phyloP scores from a whole-genome alignment of 352 stramenopile genomes.

The Phytopythium kandeliae region DNA sequence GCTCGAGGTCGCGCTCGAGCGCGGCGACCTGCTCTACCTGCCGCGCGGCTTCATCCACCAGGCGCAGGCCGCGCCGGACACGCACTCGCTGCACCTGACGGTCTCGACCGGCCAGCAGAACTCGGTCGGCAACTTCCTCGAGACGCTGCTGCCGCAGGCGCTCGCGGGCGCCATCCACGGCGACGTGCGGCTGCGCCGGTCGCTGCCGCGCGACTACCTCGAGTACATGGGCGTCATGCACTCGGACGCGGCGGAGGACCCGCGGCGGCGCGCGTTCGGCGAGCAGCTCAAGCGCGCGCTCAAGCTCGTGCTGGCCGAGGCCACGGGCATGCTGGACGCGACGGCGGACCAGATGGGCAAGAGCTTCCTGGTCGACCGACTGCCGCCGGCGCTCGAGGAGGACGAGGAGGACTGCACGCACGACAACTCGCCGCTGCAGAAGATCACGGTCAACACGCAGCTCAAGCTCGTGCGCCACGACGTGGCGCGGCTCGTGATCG shows the following conservation, averaged over 20 bases:
- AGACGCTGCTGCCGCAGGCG: conserved; percentile 57
- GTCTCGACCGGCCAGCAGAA: conserved; percentile 89
- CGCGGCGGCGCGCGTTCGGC: conserved; percentile 35
- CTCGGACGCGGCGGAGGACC: conserved; percentile 54
- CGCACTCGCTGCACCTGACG: conserved; percentile 83
- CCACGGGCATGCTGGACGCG: conserved; percentile 68
- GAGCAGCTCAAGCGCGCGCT: conserved; percentile 53
- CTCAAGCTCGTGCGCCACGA: conserved; percentile 64
- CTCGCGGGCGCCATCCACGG: conserved; percentile 48
- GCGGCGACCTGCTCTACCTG: conserved; percentile 90
- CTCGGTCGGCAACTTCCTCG: conserved; percentile 70
- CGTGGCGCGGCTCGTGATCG: conserved; percentile 65
- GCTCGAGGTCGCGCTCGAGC: conserved; percentile 75
- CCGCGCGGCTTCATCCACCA: conserved; percentile 89
- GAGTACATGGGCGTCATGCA: conserved; percentile 88
- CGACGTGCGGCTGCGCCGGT: conserved; percentile 56
- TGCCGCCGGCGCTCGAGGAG: conserved; percentile 66
- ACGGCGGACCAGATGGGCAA: conserved; percentile 78
- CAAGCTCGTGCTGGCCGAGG: conserved; percentile 53
- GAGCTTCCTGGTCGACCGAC: conserved; percentile 72
- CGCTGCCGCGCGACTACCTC: conserved; percentile 83
- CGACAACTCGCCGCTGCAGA: conserved; percentile 69
- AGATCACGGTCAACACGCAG: conserved; percentile 77
- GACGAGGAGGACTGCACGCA: conserved; percentile 79
- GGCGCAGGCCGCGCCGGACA: conserved; percentile 48